These are phyloP conservation scores for Ambrosiella xylebori DNA, from an alignment of 2,329 filamentous ascomycete genomes.

Conservation along the genomic window DNA sequence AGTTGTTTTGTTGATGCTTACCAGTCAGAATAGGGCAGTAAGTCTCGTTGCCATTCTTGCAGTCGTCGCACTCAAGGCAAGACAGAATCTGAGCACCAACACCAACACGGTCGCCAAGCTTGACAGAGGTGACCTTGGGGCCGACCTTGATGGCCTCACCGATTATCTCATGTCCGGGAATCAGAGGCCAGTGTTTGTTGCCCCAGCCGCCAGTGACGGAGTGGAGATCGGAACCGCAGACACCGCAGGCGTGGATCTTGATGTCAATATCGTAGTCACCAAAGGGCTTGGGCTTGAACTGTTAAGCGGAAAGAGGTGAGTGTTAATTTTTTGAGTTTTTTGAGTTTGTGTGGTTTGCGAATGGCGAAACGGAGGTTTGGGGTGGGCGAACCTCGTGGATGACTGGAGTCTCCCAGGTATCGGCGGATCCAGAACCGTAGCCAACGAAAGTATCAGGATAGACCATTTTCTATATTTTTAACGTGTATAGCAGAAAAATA, in stretches of 20 bases:
- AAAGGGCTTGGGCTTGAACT: constrained; percentile 74
- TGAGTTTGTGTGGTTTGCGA: too few species aligned
- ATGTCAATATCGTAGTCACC: constrained; percentile 65
- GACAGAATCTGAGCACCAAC: constrained; percentile 50
- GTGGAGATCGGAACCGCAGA: constrained; percentile 52
- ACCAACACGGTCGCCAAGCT: constrained; percentile 41
- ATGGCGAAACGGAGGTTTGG: too few species aligned
- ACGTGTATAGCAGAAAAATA: not conserved
- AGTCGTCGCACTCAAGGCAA: constrained; percentile 47
- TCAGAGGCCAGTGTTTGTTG: constrained; percentile 36
- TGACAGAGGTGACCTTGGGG: constrained; percentile 41
- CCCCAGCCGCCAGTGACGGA: constrained; percentile 49
- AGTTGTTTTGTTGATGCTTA: constrained; percentile 22
- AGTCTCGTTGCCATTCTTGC: constrained; percentile 48
- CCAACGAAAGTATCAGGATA: constrained; percentile 1
- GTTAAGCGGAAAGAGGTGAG: not conserved
- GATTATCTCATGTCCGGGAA: constrained; percentile 38
- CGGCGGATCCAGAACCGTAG: not conserved
- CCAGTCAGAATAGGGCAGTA: constrained; percentile 33
- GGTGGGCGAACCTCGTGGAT: not conserved
- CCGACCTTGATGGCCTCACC: constrained; percentile 46
- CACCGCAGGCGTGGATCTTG: constrained; percentile 59
- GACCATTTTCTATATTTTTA: not conserved
- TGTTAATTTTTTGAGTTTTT: not conserved
- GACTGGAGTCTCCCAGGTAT: not conserved